These are phyloP conservation scores for Wickerhamiella infanticola DNA, from an alignment of 1,139 yeast species.

Conservation along the genomic window DNA sequence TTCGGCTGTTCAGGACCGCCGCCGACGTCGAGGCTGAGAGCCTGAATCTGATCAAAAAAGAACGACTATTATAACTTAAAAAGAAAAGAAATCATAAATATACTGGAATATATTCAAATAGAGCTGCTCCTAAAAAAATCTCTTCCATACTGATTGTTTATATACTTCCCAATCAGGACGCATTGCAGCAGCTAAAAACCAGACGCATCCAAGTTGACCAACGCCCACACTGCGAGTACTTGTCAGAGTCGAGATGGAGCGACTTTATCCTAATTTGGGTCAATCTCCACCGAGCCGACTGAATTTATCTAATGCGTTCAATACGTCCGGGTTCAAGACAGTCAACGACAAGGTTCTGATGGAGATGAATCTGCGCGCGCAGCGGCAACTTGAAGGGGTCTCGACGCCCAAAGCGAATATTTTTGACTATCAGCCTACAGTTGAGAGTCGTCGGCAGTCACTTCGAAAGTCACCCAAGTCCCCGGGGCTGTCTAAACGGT, in stretches of 20 bases:
- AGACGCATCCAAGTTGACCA: no score
- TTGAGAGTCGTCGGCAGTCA: background rate
- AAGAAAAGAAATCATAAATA: no score
- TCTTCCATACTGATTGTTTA: no score
- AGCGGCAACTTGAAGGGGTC: slow-evolving; percentile 6
- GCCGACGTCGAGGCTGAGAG: slow-evolving; percentile 20
- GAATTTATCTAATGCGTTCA: slow-evolving; percentile 17
- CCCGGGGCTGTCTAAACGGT: slow-evolving; percentile 11
- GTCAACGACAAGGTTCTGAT: slow-evolving; percentile 22
- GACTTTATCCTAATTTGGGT: background rate
- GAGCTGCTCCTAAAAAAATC: background rate
- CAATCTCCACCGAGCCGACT: slow-evolving; percentile 5
- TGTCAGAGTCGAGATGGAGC: background rate
- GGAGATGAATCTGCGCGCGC: slow-evolving; percentile 25
- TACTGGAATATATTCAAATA: background rate
- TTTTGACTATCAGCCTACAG: background rate
- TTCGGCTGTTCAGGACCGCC: slow-evolving; percentile 26
- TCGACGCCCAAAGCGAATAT: background rate
- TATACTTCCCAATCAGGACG: no score
- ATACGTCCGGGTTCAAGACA: slow-evolving; percentile 20
- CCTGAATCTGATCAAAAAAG: slow-evolving; percentile 4
- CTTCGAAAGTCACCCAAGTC: background rate
- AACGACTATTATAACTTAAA: background rate
- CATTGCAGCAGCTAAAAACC: no score
- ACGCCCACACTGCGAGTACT: no score